Base-by-base conservation (phyloP, 805 yeast genomes). In the Lipomyces yamadae region DNA sequence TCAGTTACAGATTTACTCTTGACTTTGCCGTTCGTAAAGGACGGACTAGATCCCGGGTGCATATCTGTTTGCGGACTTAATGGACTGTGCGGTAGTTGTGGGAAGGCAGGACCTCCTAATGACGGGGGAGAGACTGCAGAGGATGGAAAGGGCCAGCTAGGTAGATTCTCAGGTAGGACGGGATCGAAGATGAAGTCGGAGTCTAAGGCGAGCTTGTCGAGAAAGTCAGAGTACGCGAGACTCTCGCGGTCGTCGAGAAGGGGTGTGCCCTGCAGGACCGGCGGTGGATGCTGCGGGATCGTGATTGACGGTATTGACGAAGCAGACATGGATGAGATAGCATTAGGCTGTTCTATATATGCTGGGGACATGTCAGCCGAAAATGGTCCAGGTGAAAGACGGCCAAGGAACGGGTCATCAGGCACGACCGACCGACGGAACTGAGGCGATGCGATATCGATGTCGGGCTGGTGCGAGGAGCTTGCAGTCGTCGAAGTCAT, bases 101-200 rank as follows among this genome's bases (percentile, higher is more conserved):
- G 15, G 18, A 29, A n/a, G 50, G 8, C 33, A 34, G 29, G 7
- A 11, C 33, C 34, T 15, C 24, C 37, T 4, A 37, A 10, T 13
- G 59, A 33, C 18, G 39, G 34, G 15, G 59, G 39, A 2, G 57
- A 13, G 15, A 34, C 33, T 24, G 63, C n/a, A 15, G 63, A 35
- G 4, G 63, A 29, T 6, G 37, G 50, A 29, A 48, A n/a, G 42
- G 59, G 62, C 65, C 61, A 58, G n/a, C 33, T 33, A 29, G 63
- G 62, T 13, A 67, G 57, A 15, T 35, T 57, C 13, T 70, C 77
- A 8, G 71, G 68, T 32, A 73, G 60, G 18, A 72, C 72, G n/a
- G 78, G 78, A 58, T 76, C 77, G 53, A 75, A 71, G 42, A 76
- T 56, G 62, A 76, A 75, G 56, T 74, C 73, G 1, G 76, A 72